Conservation (phyloP, 176 grass and related monocot species). For the Puccinellia tenuiflora region DNA sequence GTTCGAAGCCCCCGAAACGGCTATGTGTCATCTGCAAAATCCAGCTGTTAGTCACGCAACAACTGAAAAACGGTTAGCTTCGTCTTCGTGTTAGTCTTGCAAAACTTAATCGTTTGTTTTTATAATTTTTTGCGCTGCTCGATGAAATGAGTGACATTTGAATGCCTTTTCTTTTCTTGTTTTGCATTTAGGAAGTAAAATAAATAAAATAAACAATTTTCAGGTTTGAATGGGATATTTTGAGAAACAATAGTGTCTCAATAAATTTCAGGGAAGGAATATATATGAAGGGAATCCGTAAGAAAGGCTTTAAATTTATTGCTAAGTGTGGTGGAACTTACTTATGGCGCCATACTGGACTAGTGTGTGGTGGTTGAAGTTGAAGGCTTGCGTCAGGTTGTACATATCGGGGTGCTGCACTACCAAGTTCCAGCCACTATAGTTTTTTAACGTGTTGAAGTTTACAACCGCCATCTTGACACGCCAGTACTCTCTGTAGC, state of each 20-base stretch:
- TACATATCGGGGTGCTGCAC: slow-evolving; percentile 49
- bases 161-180: neutral
- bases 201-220: neutral
- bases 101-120: neutral
- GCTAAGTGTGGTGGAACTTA: slow-evolving; percentile 28
- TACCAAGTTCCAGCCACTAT: slow-evolving; percentile 59
- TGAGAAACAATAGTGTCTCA: neutral
- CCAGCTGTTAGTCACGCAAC: neutral
- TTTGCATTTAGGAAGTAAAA: neutral
- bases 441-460: slow-evolving; percentile 50
- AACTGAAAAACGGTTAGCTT: neutral
- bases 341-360: slow-evolving; percentile 45
- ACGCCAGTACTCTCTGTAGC: slow-evolving; percentile 57
- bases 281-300: neutral
- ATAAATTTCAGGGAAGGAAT: neutral
- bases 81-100: neutral
- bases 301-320: neutral
- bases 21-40: slow-evolving; percentile 47
- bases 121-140: neutral
- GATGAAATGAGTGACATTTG: neutral
- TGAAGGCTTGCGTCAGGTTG: slow-evolving; percentile 42
- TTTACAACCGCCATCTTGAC: slow-evolving; percentile 56
- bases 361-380: slow-evolving; percentile 63
- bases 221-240: neutral
- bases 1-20: slow-evolving; percentile 59